These are phyloP conservation scores for Yarrowia yakushimensis DNA, from an alignment of 805 yeast species.

Conservation along the genomic window DNA sequence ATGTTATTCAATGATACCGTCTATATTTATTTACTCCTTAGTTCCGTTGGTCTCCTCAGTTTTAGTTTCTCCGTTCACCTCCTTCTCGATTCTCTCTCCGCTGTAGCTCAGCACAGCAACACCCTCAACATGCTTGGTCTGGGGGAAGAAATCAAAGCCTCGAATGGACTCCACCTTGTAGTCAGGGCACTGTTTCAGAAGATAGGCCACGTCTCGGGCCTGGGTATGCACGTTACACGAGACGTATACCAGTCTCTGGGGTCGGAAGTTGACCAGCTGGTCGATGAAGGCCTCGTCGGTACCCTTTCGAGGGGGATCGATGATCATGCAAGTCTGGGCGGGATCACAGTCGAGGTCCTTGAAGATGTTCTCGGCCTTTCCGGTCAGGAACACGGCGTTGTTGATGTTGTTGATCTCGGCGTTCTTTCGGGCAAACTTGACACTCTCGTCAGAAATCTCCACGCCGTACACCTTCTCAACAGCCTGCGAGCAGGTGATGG, in stretches of 20 bases:
- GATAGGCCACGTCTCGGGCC: conserved; percentile 87
- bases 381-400: conserved; percentile 81
- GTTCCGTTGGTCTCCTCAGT: background rate
- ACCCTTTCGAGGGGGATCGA: conserved; percentile 97
- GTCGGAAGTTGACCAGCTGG: conserved; percentile 78
- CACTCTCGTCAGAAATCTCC: conserved; percentile 88
- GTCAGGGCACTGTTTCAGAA: conserved; percentile 56
- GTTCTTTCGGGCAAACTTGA: conserved; percentile 78
- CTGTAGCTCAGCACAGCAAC: conserved; percentile 58
- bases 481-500: conserved; percentile 75
- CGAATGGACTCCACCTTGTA: conserved; percentile 77
- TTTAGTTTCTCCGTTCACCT: background rate
- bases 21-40: background rate
- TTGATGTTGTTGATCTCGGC: conserved; percentile 70
- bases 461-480: conserved; percentile 90
- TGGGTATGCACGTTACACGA: conserved; percentile 98
- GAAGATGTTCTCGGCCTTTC: conserved; percentile 89
- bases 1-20: too few species aligned
- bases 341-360: conserved; percentile 60
- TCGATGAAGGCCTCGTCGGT: conserved; percentile 84
- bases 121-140: conserved; percentile 88
- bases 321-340: conserved; percentile 76
- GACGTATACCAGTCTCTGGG: conserved; percentile 86
- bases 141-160: conserved; percentile 97
- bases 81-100: background rate